These are phyloP conservation scores for Colletotrichum plurivorum DNA, from an alignment of 2,329 filamentous ascomycete genomes.

Conservation along the genomic window DNA sequence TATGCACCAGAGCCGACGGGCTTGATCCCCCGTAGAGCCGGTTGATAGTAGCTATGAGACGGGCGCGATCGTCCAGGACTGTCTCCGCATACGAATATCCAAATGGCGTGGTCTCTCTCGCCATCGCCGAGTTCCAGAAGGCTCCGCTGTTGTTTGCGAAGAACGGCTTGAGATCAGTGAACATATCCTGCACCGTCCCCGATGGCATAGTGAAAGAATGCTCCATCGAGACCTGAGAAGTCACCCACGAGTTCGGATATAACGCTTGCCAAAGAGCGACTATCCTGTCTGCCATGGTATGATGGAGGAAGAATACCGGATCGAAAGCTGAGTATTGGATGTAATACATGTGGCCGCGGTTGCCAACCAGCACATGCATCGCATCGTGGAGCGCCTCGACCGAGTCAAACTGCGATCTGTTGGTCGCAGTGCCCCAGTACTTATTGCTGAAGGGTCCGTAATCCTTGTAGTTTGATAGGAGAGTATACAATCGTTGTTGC, in stretches of 20 bases:
- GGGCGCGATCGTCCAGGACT: conserved; percentile 52
- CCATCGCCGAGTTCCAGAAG: conserved; percentile 78
- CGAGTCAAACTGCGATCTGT: conserved; percentile 70
- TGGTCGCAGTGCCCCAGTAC: conserved; percentile 66
- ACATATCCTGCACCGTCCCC: conserved; percentile 67
- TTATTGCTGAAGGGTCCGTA: conserved; percentile 80
- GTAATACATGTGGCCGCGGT: conserved; percentile 77
- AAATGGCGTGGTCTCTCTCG: conserved; percentile 72
- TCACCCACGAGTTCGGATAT: conserved; percentile 77
- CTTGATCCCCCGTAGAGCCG: conserved; percentile 54
- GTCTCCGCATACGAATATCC: conserved; percentile 83
- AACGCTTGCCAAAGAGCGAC: conserved; percentile 84
- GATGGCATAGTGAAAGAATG: conserved; percentile 73
- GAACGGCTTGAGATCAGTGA: conserved; percentile 77
- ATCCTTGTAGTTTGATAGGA: conserved; percentile 77
- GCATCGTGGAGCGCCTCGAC: conserved; percentile 76
- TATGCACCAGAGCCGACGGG: conserved; percentile 41
- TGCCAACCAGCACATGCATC: conserved; percentile 72
- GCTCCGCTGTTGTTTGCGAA: conserved; percentile 68
- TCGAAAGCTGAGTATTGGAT: conserved; percentile 83
- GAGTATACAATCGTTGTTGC: conserved; percentile 75
- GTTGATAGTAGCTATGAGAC: conserved; percentile 70
- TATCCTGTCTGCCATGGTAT: conserved; percentile 81
- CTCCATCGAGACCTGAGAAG: conserved; percentile 66
- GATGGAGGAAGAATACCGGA: conserved; percentile 84